Base-by-base conservation (phyloP, 164 flowering plant species). In the Akebia trifoliata region DNA sequence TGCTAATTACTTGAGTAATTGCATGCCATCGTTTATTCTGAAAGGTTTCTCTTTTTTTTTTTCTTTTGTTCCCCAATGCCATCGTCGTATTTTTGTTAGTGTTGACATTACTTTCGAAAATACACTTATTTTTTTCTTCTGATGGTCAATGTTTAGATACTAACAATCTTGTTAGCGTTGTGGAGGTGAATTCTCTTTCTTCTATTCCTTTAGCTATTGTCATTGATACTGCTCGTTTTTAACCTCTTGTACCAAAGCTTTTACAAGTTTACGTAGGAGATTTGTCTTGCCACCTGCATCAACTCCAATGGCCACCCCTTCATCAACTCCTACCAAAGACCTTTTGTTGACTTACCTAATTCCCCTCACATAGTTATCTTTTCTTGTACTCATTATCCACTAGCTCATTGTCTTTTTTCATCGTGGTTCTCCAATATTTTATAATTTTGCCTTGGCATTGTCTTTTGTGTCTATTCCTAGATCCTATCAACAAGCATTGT, bases 361-460 rank as follows among this genome's bases (percentile, higher is more conserved):
- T 17, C 30, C 9, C 14, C 4, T 11, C 3, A 25, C 17, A 37
- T 25, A 39, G 36, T 36, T 50, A 50, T 12, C 2, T 12, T 36
- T 30, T 29, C 37, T 2, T 50, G 54, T 30, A 50, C 54, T 18
- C 37, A 50, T 2, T 37, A 50, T 18, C 54, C 54, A 3, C 54
- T 50, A 50, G 30, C 28, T 50, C n/a, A n/a, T 54, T 39, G 25
- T 54, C 11, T 54, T 30, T 1, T 54, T 15, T 7, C 45, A 54
- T 26, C 42, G 56, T 35, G 17, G 15, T 28, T 5, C 9, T 8
- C 24, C 24, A n/a, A n/a, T 18, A 18, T 50, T 50, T 6, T 22
- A 2, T 29, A 29, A 20, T 5, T 50, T 50, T 50, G 35, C 37
- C 30, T 29, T 29, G 1, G 6, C 59, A n/a, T 25, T 39, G 15